Conservation (phyloP, 2,329 filamentous ascomycete species). For the Fusarium euwallaceae region DNA sequence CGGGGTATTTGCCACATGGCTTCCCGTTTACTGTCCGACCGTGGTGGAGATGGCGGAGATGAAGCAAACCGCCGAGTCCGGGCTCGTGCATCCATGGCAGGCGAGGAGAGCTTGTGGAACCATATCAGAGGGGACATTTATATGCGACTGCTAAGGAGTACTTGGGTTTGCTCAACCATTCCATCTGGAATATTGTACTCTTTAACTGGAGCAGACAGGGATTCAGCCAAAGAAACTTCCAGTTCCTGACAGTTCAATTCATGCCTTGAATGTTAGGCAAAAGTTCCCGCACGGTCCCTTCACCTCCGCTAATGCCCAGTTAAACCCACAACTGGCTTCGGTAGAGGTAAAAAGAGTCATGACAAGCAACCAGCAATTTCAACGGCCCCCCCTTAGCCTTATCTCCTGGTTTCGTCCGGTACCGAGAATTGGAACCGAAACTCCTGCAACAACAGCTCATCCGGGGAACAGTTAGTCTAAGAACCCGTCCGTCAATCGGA, state of each 20-base stretch:
- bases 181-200: accelerated
- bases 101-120: background rate
- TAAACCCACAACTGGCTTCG: background rate
- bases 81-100: background rate
- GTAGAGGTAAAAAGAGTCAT: background rate
- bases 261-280: background rate
- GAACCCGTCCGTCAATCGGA: background rate
- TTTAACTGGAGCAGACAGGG: background rate
- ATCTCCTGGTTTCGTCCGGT: background rate
- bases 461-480: background rate
- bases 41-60: background rate
- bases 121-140: background rate
- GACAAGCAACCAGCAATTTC: background rate
- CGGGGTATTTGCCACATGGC: background rate
- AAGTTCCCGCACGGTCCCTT: background rate
- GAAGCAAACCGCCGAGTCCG: background rate
- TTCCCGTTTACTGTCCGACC: background rate
- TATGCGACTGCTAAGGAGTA: background rate
- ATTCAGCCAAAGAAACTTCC: background rate
- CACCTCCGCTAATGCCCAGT: background rate
- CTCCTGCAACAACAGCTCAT: background rate
- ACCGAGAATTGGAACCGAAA: background rate
- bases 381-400: background rate
- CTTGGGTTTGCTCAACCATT: accelerated
- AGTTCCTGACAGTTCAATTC: background rate